Conservation (phyloP, 2,329 filamentous ascomycete species). For the Septoria linicola region DNA sequence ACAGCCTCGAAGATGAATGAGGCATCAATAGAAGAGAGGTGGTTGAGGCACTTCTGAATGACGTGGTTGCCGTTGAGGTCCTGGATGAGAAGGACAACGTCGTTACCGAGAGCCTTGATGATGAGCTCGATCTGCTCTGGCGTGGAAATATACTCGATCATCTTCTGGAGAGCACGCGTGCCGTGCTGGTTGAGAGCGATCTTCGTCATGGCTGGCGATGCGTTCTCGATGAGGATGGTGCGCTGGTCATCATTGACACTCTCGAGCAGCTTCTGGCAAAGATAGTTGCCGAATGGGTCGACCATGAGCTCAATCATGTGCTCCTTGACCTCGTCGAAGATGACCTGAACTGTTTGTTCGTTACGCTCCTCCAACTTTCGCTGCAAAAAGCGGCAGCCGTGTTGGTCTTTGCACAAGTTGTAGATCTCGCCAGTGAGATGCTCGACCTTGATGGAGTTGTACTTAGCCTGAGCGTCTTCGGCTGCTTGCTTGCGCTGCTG, state of each 20-base stretch:
- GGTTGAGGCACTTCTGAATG: conserved; percentile 98
- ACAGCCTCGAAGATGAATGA: conserved; percentile 98
- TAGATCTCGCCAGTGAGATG: conserved; percentile 81
- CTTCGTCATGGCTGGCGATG: conserved; percentile 79
- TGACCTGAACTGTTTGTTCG: conserved; percentile 80
- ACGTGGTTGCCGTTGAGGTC: conserved; percentile 98
- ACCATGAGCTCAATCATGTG: conserved; percentile 98
- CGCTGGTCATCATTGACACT: conserved; percentile 94
- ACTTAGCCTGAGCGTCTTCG: conserved; percentile 71
- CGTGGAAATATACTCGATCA: conserved; percentile 96
- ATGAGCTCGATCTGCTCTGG: conserved; percentile 82
- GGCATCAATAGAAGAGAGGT: conserved; percentile 77
- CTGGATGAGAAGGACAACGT: conserved; percentile 92
- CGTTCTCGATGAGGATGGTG: conserved; percentile 87
- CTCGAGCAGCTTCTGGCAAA: conserved; percentile 97
- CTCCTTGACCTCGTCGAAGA: conserved; percentile 88
- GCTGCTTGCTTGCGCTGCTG: conserved; percentile 70
- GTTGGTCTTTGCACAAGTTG: conserved; percentile 91
- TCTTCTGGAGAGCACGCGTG: conserved; percentile 94
- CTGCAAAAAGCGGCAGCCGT: conserved; percentile 94
- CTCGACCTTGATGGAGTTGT: conserved; percentile 78
- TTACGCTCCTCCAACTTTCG: conserved; percentile 93
- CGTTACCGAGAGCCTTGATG: conserved; percentile 75
- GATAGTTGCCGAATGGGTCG: conserved; percentile 97
- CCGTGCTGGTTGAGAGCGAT: conserved; percentile 98